Evolutionary conservation across 2,329 filamentous ascomycete species (phyloP), one percentile per base, ranked within the genome.

Genomic region (Sordariomycetes sp.): DNA sequence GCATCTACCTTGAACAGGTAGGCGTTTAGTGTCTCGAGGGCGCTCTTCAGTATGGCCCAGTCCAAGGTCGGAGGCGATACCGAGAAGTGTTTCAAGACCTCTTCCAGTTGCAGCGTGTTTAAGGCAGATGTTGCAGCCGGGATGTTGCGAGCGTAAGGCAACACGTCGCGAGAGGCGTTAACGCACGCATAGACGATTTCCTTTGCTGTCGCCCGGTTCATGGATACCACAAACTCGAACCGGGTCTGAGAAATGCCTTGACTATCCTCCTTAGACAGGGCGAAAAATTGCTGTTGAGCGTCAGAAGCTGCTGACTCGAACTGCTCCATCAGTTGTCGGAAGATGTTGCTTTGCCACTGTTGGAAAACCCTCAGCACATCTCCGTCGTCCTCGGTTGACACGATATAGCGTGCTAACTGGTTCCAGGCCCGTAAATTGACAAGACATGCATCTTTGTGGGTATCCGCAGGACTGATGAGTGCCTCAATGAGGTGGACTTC

Each of bases 391-490:
- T 73, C 74, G 0, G 70, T 74, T 0, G 77, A 74, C 5, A 85
- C 72, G 25, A 86, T 67, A 63, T 84, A 87, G 20, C 78, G 76
- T 1, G 83, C 77, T 32, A 88, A 71, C 62, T 86, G 82, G 57
- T 71, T 77, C 84, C 85, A 88, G 8, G 84, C 78, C 54, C 80
- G 76, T 18, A 88, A 65, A 60, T 81, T 87, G 62, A 87, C 85
- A 34, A 84, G 69, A 63, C 82, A 86, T 2, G 84, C 85, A 66
- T 86, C 82, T 63, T 83, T 85, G 65, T 88, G 85, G 11, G 85
- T 86, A 59, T 72, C 80, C 22, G 75, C 77, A 0, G 83, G 80
- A 20, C 72, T 67, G 3, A 88, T 81, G 2, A 88, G 74, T 58
- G 80, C 75, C 66, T 85, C 80, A 12, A 88, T 76, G 22, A 82